Evolutionary conservation across 257 asterid species (phyloP).

Genomic region (Gentiana straminea): DNA sequence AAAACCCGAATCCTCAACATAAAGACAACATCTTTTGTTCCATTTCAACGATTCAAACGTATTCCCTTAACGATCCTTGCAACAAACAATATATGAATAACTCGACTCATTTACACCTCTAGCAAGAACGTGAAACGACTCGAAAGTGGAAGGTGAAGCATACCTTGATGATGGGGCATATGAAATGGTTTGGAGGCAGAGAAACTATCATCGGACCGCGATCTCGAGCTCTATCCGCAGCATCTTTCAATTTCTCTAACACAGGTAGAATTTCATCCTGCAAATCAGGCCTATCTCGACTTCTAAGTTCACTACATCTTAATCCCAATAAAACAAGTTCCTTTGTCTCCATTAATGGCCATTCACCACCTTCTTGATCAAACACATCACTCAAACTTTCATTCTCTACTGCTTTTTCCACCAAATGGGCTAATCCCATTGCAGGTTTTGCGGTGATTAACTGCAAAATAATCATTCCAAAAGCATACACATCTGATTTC

Average conservation of each 20-base stretch:
- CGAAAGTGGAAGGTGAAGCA: too few relatives aligned
- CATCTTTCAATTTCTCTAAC: constrained; percentile 48
- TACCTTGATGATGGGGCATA: background rate
- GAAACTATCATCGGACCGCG: constrained; percentile 16
- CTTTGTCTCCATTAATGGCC: constrained; percentile 67
- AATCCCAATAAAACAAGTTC: constrained; percentile 49
- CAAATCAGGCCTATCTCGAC: constrained; percentile 61
- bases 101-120: too few relatives aligned
- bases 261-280: constrained; percentile 42
- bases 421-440: constrained; percentile 43
- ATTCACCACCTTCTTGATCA: constrained; percentile 49
- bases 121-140: too few relatives aligned
- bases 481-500: constrained; percentile 65
- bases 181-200: background rate
- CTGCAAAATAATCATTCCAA: constrained; percentile 69
- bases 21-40: background rate
- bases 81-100: too few relatives aligned
- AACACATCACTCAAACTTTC: constrained; percentile 27
- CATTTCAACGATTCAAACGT: too few relatives aligned
- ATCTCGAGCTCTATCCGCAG: constrained; percentile 25
- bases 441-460: constrained; percentile 71
- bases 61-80: too few relatives aligned
- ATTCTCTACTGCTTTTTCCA: constrained; percentile 47
- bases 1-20: background rate
- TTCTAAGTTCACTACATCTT: constrained; percentile 59